Conservation (phyloP, 371 early-diverging fungal genomes). For the Coemansia sp. region DNA sequence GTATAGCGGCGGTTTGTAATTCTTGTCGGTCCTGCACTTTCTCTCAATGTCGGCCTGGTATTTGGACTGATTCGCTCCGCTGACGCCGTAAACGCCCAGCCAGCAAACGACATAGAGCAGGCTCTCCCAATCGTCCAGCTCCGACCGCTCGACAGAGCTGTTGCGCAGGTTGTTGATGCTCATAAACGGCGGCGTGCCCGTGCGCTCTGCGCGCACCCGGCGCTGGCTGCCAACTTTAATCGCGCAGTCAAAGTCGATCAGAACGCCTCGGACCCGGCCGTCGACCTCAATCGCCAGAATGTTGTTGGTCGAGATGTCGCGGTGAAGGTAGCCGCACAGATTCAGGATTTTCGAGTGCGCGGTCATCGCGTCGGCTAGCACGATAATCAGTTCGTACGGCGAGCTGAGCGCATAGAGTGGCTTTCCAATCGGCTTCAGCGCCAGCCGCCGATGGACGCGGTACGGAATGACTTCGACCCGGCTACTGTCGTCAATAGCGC, state of each 20-base stretch:
- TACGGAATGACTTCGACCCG: background rate
- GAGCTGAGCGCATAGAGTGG: constrained; percentile 1
- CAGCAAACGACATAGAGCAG: too few relatives aligned
- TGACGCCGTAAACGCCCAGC: constrained; percentile 7
- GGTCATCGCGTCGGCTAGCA: constrained; percentile 15
- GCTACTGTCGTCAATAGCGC: too few relatives aligned
- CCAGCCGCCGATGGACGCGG: constrained; percentile 13
- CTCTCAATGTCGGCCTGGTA: too few relatives aligned
- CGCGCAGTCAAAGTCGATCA: constrained; percentile 23
- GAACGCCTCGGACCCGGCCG: constrained; percentile 9
- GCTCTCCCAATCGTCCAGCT: constrained; percentile 19
- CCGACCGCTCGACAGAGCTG: constrained; percentile 1
- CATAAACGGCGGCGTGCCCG: constrained; percentile 29
- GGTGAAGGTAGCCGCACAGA: constrained; percentile 16
- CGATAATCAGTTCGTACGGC: constrained; percentile 10
- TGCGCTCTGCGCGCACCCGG: constrained; percentile 4
- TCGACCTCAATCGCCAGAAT: constrained; percentile 9
- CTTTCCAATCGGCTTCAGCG: constrained; percentile 4
- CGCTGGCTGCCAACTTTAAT: background rate
- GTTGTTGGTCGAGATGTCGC: constrained; percentile 25
- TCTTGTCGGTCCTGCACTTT: too few relatives aligned
- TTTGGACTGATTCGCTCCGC: background rate
- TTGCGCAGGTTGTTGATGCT: constrained; percentile 13
- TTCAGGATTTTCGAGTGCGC: constrained; percentile 12
- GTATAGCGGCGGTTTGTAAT: too few relatives aligned